phyloP scores from a whole-genome alignment of 495 filamentous ascomycete genomes.

The Hypoxylon rickii region DNA sequence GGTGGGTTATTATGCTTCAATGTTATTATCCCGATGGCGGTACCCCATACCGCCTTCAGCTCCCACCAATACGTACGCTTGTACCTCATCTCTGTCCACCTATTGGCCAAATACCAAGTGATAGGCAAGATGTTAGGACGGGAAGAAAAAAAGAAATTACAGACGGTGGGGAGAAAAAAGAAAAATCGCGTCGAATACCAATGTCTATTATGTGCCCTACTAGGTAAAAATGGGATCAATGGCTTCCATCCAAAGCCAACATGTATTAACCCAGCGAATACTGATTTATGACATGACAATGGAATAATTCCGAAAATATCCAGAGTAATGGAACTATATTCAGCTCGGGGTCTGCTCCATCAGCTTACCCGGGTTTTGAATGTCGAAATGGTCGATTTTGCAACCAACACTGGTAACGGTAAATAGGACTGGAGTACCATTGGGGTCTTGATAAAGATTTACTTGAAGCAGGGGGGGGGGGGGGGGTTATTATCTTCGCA shows the following conservation, averaged over 20 bases:
- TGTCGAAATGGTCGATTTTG: slow-evolving; percentile 2
- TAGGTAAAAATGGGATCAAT: too few species aligned
- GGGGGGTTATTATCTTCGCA: too few species aligned
- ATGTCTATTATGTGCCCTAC: too few species aligned
- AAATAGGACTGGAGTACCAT: slow-evolving; percentile 4
- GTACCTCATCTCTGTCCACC: background rate
- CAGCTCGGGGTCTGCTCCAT: background rate
- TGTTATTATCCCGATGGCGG: slow-evolving; percentile 4
- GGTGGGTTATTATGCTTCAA: slow-evolving; percentile 1
- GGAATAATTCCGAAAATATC: too few species aligned
- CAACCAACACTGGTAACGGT: slow-evolving; percentile 21
- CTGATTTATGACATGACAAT: too few species aligned
- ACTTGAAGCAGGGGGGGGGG: too few species aligned
- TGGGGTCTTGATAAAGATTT: slow-evolving; percentile 19
- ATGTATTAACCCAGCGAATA: too few species aligned
- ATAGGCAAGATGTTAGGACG: slow-evolving; percentile 1
- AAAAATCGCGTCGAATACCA: too few species aligned
- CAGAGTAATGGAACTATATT: background rate
- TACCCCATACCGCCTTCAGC: background rate
- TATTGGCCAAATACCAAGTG: slow-evolving; percentile 4
- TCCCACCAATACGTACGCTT: background rate
- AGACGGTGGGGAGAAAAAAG: background rate
- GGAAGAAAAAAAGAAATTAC: slow-evolving; percentile 22
- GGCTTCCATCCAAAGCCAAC: too few species aligned
- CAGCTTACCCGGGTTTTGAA: too few species aligned